Evolutionary conservation across 225 moss, liverwort and hornwort species (phyloP), one percentile per base, ranked within the genome.

Genomic region (Ulota crispa): DNA sequence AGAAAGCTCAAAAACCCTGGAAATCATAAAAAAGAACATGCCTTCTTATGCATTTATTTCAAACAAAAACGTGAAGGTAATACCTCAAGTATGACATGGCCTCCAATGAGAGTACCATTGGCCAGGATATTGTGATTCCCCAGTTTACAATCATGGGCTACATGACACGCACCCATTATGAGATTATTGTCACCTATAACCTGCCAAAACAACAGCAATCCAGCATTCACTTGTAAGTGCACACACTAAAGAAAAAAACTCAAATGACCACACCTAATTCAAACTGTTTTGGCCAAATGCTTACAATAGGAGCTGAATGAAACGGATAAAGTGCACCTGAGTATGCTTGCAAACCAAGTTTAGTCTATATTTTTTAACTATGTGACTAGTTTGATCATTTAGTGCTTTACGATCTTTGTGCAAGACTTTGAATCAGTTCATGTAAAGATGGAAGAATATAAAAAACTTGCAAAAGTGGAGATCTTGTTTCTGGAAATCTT

Each of bases 71-170:
- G 28, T 30, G 5, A 50, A 76, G 72, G 75, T n/a, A 36, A 64
- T 81, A 99, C 99, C 99, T 93, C 89, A 24, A 96, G 64, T 73
- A 93, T 82, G 14, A 99, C 94, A 83, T 96, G 99, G 65, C 99
- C 96, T 79, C 96, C 99, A 78, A 99, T 72, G n/a, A 99, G 91
- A 52, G 99, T 96, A 41, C 92, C 92, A 89, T 99, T 99, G 31
- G 99, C 99, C 64, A 99, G 75, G 65, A 94, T 96, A 79, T 99
- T 99, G 68, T 88, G 87, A 86, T 93, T 96, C 26, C 99, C 96
- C 84, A 99, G 47, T 88, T 96, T 99, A 91, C 99, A 99, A 83
- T 99, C 96, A 83, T 99, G 96, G 53, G 99, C 99, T 74, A 96
- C 76, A 75, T 96, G 94, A 84, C 93, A 94, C 27, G 91, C 84